Evolutionary conservation across 176 grass and related monocot species (phyloP).

Genomic region (Triticum timopheevii): DNA sequence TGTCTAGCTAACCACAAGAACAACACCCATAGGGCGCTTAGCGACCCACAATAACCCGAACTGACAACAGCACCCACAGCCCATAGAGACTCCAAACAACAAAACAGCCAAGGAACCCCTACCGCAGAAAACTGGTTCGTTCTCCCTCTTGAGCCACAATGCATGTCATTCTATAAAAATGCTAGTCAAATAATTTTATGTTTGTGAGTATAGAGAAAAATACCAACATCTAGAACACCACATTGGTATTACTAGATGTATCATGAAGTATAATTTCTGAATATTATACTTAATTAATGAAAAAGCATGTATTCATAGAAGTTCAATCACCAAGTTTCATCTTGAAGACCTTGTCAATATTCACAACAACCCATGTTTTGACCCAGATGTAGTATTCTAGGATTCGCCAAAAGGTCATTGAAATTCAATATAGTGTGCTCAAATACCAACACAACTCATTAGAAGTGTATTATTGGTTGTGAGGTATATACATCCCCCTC

Average conservation of each 20-base stretch:
- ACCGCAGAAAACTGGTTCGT: neutral
- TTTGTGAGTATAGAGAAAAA: neutral
- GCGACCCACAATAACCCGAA: neutral
- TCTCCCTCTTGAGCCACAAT: neutral
- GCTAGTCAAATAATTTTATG: neutral
- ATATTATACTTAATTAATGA: neutral
- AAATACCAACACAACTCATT: conserved; percentile 3
- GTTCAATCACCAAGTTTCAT: neutral
- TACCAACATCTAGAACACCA: neutral
- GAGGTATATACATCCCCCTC: neutral
- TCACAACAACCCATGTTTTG: neutral
- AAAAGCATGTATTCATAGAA: neutral
- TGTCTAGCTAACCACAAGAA: neutral
- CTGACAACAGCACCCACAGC: neutral
- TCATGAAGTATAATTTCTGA: neutral
- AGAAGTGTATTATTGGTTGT: conserved; percentile 2
- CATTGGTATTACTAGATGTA: neutral
- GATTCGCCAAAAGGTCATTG: conserved; percentile 14
- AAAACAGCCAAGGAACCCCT: neutral
- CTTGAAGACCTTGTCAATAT: neutral
- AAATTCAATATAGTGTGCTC: conserved; percentile 19
- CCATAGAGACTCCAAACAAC: neutral
- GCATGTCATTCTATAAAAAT: neutral
- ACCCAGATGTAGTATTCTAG: neutral
- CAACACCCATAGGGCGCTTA: neutral